Evolutionary conservation across 805 yeast species (phyloP), one percentile per base, ranked within the genome.

Genomic region (Grigorovia humatica): DNA sequence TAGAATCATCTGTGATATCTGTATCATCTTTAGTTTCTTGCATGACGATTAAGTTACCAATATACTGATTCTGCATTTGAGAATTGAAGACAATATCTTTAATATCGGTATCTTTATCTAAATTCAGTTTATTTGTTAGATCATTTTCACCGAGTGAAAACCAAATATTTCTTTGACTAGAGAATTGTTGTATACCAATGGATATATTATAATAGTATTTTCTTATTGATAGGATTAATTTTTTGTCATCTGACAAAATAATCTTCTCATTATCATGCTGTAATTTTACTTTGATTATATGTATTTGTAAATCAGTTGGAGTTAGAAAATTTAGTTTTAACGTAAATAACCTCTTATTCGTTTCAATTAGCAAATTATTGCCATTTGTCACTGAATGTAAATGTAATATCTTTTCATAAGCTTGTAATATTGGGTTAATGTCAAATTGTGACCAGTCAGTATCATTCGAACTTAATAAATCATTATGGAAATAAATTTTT

Each of bases 321-420:
- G n/a, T 43, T 2, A 13, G 29, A 29, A 42, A 46, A 41, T 32
- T 44, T 46, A 45, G 9, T 3, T 13, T n/a, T 8, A 55, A 12
- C 2, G 51, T 40, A 11, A 55, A 20, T 2, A 53, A 23, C 47
- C 57, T 52, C 45, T 53, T 43, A 35, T 47, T 51, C 7, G 57
- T 52, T 45, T 50, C 55, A 4, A 46, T 8, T 18, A 51, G 42
- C n/a, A 44, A 20, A 18, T 29, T 19, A 20, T n/a, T 35, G n/a
- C 23, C 15, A n/a, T 32, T 9, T 11, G 38, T 32, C 15, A 32
- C 15, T 32, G 38, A 32, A 32, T 32, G 38, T 23, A 50, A 20
- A 15, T 43, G 13, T 18, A 17, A n/a, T 15, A 51, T 5, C n/a
- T 20, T 13, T 48, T 51, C 54, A 11, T 43, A n/a, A 20, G 42